Evolutionary conservation across 2,329 filamentous ascomycete genomes (phyloP), one percentile per base, ranked within the genome.

Genomic region (Arthrocladium fulminans): DNA sequence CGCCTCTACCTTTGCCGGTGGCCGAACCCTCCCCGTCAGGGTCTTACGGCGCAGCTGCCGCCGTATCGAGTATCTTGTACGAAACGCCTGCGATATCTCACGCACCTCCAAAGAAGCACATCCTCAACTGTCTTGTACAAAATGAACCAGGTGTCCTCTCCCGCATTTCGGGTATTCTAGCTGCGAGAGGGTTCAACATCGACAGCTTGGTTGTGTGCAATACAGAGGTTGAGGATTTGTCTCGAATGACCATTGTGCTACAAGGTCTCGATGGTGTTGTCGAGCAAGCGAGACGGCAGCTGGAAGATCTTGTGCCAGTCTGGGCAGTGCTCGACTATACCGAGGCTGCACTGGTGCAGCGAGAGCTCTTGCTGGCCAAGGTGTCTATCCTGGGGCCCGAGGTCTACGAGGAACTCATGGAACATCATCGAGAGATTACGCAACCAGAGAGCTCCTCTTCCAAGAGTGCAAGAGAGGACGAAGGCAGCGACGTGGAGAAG

Each of bases 311-410:
- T 44, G 92, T 98, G 20, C 92, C 92, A 20, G 92, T 98, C 51
- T 98, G 92, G 92, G 92, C 92, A 46, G 92, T 98, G 27, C 74
- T 98, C 50, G 92, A 98, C 71, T 98, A 98, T 72, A 97, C 89
- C 51, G 79, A 81, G 53, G 83, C 92, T 3, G 87, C 92, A 2
- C 80, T 98, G 20, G 92, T 98, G 17, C 92, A 98, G 77, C 84
- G 92, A 54, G 92, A 98, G 70, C 76, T 98, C 24, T 78, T 98
- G 7, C 80, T 98, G 30, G 90, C 92, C 61, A 98, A 98, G 75
- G 80, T 98, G 70, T 94, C 90, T 67, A 95, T 94, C 53, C 78
- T 98, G 30, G 92, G 92, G 0, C 92, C 92, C 4, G 92, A 98
- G 73, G 96, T 95, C 72, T 98, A 96, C 60, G 90, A 97, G 72